Conservation (phyloP, 805 yeast genomes). For the Monosporozyma unispora region DNA sequence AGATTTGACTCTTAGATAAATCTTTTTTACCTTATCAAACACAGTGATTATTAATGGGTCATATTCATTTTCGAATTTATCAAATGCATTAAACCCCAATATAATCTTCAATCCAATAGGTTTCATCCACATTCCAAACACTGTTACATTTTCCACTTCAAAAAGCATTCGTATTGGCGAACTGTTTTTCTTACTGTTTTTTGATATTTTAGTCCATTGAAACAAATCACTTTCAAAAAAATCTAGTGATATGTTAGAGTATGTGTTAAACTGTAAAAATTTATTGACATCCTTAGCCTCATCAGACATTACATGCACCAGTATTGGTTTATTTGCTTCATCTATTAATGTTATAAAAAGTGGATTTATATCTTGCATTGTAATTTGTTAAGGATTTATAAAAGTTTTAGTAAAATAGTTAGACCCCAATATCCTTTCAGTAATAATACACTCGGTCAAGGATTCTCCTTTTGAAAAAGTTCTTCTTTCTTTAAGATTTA, state of each 20-base stretch:
- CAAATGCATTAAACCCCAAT: constrained; percentile 17
- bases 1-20: constrained; percentile 19
- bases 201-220: constrained; percentile 11
- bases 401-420: no score
- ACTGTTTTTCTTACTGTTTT: constrained; percentile 9
- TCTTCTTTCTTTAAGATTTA: no score
- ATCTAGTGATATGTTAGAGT: constrained; percentile 28
- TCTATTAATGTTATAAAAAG: constrained; percentile 22
- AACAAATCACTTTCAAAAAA: constrained; percentile 25
- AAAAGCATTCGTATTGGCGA: constrained; percentile 17
- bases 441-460: no score
- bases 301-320: constrained; percentile 17
- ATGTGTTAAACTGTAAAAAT: constrained; percentile 24
- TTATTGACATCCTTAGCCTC: constrained; percentile 14
- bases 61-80: constrained; percentile 1
- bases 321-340: constrained; percentile 19
- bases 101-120: constrained; percentile 26
- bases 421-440: no score
- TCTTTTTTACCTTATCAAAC: constrained; percentile 19
- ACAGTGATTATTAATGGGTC: constrained; percentile 5
- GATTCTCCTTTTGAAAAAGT: no score
- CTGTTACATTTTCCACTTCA: constrained; percentile 23
- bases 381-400: neutral
- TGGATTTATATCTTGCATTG: constrained; percentile 1
- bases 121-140: constrained; percentile 23